Evolutionary conservation across 2,329 filamentous ascomycete genomes (phyloP).

Genomic region (Septoria petroselini): DNA sequence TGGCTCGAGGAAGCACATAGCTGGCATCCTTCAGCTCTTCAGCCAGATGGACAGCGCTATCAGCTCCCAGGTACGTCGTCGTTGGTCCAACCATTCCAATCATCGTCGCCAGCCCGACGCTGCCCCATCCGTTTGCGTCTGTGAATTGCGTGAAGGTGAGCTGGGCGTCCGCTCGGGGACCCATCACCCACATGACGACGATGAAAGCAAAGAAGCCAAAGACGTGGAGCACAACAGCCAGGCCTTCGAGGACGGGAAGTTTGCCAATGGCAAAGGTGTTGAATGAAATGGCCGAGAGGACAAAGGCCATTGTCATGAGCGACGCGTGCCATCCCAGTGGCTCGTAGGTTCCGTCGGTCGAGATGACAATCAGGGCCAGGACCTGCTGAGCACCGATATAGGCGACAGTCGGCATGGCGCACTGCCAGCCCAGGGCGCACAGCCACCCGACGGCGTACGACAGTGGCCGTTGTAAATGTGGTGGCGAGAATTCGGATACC

Average conservation of each 20-base stretch:
- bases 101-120: conserved; percentile 27
- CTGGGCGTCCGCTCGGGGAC: conserved; percentile 21
- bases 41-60: conserved; percentile 40
- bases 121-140: conserved; percentile 30
- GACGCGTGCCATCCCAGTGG: conserved; percentile 28
- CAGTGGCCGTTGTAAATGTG: conserved; percentile 55
- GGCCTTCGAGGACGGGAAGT: conserved; percentile 32
- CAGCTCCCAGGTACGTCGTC: conserved; percentile 41
- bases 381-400: conserved; percentile 32
- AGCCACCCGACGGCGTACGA: conserved; percentile 52
- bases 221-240: conserved; percentile 32
- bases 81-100: conserved; percentile 35
- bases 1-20: conserved; percentile 33
- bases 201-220: conserved; percentile 35
- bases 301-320: conserved; percentile 29
- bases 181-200: conserved; percentile 32
- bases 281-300: conserved; percentile 30
- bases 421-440: conserved; percentile 35
- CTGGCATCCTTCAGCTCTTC: conserved; percentile 36
- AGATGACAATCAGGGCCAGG: conserved; percentile 31
- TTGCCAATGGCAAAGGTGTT: conserved; percentile 35
- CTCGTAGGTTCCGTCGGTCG: conserved; percentile 25
- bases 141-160: conserved; percentile 30
- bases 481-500: conserved; percentile 48
- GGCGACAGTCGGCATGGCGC: conserved; percentile 30